These are phyloP conservation scores for Dryadomyces quercivorus DNA, from an alignment of 2,329 filamentous ascomycete genomes.

Conservation along the genomic window DNA sequence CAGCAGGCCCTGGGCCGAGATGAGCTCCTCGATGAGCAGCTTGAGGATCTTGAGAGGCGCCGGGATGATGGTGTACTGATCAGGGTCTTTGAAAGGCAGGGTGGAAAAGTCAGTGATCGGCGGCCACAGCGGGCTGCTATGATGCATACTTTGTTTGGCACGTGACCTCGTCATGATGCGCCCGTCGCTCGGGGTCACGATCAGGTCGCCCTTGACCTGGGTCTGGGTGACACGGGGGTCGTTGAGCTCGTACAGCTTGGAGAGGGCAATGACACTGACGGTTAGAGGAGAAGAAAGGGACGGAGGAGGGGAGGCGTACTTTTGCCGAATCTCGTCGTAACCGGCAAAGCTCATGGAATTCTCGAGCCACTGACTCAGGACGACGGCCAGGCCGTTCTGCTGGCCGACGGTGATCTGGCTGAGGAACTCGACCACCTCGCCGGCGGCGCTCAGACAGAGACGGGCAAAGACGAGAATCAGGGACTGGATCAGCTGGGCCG, in stretches of 20 bases:
- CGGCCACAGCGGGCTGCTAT: constrained; percentile 10
- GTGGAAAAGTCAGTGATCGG: constrained; percentile 14
- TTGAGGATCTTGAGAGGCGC: constrained; percentile 93
- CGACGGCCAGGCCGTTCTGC: constrained; percentile 74
- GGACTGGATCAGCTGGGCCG: constrained; percentile 87
- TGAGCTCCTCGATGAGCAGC: constrained; percentile 83
- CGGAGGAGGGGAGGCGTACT: constrained; percentile 41
- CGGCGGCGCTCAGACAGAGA: constrained; percentile 70
- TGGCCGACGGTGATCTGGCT: constrained; percentile 70
- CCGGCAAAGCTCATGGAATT: constrained; percentile 96
- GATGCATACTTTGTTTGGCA: constrained; percentile 59
- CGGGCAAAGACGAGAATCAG: constrained; percentile 91
- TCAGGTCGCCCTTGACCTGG: constrained; percentile 81
- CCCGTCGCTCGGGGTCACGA: constrained; percentile 59
- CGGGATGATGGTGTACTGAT: constrained; percentile 77
- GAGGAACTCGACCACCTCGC: constrained; percentile 86
- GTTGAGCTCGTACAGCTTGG: constrained; percentile 79
- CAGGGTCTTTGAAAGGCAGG: constrained; percentile 49
- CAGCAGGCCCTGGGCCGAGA: constrained; percentile 61
- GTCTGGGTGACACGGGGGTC: constrained; percentile 69
- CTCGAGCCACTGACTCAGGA: constrained; percentile 91
- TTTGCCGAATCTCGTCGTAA: constrained; percentile 94
- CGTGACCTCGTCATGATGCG: constrained; percentile 90
- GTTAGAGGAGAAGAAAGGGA: constrained; percentile 10
- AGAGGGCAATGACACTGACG: constrained; percentile 73